These are phyloP conservation scores for Fusarium solani-melongenae DNA, from an alignment of 2,329 filamentous ascomycete species.

Conservation along the genomic window DNA sequence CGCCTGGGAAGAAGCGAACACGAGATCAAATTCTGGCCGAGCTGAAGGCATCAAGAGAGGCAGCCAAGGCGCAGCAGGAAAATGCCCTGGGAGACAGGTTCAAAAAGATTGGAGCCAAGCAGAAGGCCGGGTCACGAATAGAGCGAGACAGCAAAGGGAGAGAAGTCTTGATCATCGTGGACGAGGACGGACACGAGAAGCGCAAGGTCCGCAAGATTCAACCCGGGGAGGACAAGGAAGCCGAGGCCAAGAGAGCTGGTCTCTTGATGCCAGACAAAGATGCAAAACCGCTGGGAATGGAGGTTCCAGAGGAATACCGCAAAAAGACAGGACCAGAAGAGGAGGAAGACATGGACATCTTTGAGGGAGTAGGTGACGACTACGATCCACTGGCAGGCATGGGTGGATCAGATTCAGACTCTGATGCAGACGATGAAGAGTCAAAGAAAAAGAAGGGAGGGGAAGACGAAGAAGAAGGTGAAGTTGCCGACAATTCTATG, in stretches of 20 bases:
- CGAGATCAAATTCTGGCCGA: constrained; percentile 76
- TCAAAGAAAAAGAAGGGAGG: constrained; percentile 33
- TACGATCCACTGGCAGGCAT: constrained; percentile 75
- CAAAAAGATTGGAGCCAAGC: constrained; percentile 70
- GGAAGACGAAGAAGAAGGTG: constrained; percentile 36
- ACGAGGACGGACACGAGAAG: constrained; percentile 74
- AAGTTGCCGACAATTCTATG: constrained; percentile 50
- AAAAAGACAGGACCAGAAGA: constrained; percentile 60
- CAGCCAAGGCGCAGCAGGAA: constrained; percentile 65
- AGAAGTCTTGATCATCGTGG: constrained; percentile 73
- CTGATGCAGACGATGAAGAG: constrained; percentile 55
- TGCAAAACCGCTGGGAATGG: constrained; percentile 71
- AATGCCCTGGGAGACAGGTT: constrained; percentile 69
- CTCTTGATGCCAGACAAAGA: constrained; percentile 66
- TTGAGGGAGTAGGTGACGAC: constrained; percentile 73
- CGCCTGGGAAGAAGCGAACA: constrained; percentile 69
- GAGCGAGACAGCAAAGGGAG: constrained; percentile 70
- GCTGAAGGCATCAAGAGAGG: constrained; percentile 70
- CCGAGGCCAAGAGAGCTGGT: constrained; percentile 51
- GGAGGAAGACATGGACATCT: constrained; percentile 71
- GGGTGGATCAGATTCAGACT: constrained; percentile 58
- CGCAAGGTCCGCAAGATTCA: constrained; percentile 69
- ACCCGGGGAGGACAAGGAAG: constrained; percentile 51
- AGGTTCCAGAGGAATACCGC: constrained; percentile 69
- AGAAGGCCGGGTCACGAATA: constrained; percentile 66